A percentile compares a stretch with the other conserved stretches of the same genome.
Conservation (phyloP, 2,329 filamentous ascomycete species). For the Alternaria sp. region DNA sequence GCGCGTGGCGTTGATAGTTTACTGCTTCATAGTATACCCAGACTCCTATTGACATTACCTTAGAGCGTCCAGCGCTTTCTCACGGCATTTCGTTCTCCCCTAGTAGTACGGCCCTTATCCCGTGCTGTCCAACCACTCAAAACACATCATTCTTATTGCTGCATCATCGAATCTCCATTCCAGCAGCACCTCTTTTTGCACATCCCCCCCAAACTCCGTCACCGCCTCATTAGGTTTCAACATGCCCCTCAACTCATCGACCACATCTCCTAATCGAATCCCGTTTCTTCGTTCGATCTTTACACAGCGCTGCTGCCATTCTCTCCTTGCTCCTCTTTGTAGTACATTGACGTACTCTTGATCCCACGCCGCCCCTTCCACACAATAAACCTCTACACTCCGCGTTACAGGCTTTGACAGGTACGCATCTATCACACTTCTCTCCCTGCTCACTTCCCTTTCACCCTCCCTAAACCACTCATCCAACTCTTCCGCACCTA, state of each 20-base stretch:
- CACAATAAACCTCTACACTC: slow-evolving; percentile 12
- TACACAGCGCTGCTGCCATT: slow-evolving; percentile 12
- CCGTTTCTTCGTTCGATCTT: slow-evolving; percentile 20
- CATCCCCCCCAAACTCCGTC: neutral
- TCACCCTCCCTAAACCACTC: neutral
- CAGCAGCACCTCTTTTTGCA: slow-evolving; percentile 13
- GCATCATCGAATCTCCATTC: slow-evolving; percentile 18
- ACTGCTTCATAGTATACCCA: slow-evolving; percentile 3
- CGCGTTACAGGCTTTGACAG: neutral
- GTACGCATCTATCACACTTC: neutral
- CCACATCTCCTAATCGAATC: slow-evolving; percentile 20
- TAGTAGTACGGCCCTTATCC: neutral
- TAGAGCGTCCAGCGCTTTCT: neutral
- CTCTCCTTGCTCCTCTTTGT: neutral
- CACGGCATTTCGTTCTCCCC: neutral
- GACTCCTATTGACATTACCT: neutral
- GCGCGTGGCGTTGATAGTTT: neutral
- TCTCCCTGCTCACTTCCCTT: neutral
- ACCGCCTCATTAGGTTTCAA: neutral
- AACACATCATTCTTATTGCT: slow-evolving; percentile 1
- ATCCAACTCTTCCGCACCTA: neutral
- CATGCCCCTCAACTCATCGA: slow-evolving; percentile 20
- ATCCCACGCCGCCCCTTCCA: slow-evolving; percentile 13
- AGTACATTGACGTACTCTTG: slow-evolving; percentile 7
- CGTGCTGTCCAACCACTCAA: neutral